Base-by-base conservation (phyloP, 495 filamentous ascomycete genomes). In the Aspergillus cavernicola region DNA sequence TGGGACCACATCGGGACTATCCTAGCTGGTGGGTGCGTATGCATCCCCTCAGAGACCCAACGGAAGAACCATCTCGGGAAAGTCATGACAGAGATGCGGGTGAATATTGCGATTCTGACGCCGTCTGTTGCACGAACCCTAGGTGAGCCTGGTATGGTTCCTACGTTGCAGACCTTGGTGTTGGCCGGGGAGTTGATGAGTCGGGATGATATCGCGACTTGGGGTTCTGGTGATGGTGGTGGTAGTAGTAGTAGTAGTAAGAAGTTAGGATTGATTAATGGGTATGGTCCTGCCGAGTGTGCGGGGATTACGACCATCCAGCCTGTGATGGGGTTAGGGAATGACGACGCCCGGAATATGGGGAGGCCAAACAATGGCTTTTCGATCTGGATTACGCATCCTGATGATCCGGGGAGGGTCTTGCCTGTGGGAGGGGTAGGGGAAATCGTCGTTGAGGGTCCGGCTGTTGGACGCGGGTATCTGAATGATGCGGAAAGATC, bases 371-470 rank as follows among this genome's bases (percentile, higher is more conserved):
- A 16, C 36, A 16, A 38, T n/a, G 36, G n/a, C 13, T 38, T n/a
- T 18, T 29, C 26, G 5, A 16, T 38, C 16, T 77, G 73, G 71
- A 57, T 80, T 12, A 59, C 66, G 12, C 62, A 74, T 45, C 60
- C 64, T 15, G 45, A 60, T 3, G 42, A 73, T 36, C 55, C 62
- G 16, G 43, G 66, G 4, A 56, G 49, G 15, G 62, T 75, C 19
- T 52, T 58, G 4, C 71, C 74, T 19, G 52, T 79, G 13, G 77
- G 76, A 6, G 57, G 53, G 4, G 56, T 67, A 8, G 76, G 76
- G 2, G 77, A 79, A 55, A 46, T 80, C 5, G 52, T 70, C 9
- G 48, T 79, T 9, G 68, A 75, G 49, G 75, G 77, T 0, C 69
- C 71, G 6, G 51, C 68, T 10, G 61, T 80, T 15, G 72, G 62